phyloP scores from a whole-genome alignment of 2,329 filamentous ascomycete genomes.

The Trichophyton verrucosum region DNA sequence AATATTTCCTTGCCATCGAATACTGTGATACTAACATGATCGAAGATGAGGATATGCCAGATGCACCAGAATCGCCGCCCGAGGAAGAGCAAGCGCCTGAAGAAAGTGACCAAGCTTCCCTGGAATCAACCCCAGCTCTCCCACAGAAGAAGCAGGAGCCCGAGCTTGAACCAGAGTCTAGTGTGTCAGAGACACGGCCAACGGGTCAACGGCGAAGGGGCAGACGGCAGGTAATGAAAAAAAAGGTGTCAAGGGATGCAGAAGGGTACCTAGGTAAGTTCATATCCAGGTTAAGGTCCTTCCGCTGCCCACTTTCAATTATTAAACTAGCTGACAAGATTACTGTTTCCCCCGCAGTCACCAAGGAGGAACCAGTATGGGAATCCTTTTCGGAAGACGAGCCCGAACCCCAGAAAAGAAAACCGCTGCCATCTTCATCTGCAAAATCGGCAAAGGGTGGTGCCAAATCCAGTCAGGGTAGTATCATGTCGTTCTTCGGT shows the following conservation, averaged over 20 bases:
- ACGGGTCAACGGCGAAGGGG: conserved; percentile 56
- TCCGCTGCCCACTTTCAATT: background rate
- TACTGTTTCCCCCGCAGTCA: conserved; percentile 45
- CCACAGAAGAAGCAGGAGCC: conserved; percentile 23
- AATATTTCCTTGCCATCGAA: conserved; percentile 18
- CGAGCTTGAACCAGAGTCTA: conserved; percentile 32
- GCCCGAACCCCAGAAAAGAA: conserved; percentile 40
- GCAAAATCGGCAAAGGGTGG: conserved; percentile 10
- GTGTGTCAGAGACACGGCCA: background rate
- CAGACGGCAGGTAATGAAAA: conserved; percentile 70
- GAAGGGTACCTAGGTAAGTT: conserved; percentile 74
- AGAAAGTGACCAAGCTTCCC: conserved; percentile 4
- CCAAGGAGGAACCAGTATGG: conserved; percentile 72
- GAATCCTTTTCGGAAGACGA: conserved; percentile 92
- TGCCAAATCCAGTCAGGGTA: conserved; percentile 50
- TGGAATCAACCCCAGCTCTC: background rate
- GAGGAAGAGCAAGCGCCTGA: conserved; percentile 8
- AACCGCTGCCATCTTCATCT: conserved; percentile 33
- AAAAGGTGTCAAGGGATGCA: conserved; percentile 74
- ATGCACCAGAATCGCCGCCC: conserved; percentile 30
- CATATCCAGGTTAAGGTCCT: background rate
- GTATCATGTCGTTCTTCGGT: conserved; percentile 82
- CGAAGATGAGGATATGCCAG: conserved; percentile 46
- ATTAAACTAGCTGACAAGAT: background rate
- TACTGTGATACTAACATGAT: background rate